Percentiles rank a stretch among this genome's conserved stretches.
These are phyloP conservation scores for Lobosporangium transversale DNA, from an alignment of 192 early-diverging fungal genomes.

Conservation along the genomic window DNA sequence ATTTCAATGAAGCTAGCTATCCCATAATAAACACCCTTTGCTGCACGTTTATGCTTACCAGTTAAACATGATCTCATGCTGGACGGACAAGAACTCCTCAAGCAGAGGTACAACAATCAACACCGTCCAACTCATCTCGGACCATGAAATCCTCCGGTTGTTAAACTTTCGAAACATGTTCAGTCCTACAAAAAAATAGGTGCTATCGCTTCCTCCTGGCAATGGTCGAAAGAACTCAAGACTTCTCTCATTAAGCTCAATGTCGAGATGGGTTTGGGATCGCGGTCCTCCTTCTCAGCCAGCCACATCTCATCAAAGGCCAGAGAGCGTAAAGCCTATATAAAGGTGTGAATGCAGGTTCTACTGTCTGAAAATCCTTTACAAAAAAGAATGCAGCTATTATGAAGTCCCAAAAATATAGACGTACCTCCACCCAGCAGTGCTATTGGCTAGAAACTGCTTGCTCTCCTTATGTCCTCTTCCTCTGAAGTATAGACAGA, in stretches of 20 bases:
- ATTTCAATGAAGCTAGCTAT: background rate
- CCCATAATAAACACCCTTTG: background rate
- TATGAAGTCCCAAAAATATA: background rate
- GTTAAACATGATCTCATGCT: conserved; percentile 29
- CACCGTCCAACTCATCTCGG: conserved; percentile 17
- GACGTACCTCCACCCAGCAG: background rate
- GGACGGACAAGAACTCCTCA: conserved; percentile 15
- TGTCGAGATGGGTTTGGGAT: conserved; percentile 3
- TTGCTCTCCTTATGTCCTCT: background rate
- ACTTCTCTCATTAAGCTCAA: background rate
- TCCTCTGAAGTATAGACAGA: background rate
- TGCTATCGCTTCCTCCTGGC: background rate
- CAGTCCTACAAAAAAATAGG: conserved; percentile 17
- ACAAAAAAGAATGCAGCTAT: background rate
- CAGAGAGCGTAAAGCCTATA: conserved; percentile 5
- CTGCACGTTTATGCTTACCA: conserved; percentile 7
- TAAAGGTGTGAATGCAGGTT: background rate
- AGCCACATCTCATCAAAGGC: background rate
- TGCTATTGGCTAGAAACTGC: background rate
- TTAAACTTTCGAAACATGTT: conserved; percentile 26
- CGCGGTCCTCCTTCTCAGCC: conserved; percentile 5
- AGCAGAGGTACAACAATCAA: conserved; percentile 19
- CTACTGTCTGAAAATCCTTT: background rate
- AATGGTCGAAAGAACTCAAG: conserved; percentile 2
- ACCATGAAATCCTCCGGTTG: conserved; percentile 7